Evolutionary conservation across 1,284 basidiomycete species (phyloP).

Genomic region (Tilletia horrida): DNA sequence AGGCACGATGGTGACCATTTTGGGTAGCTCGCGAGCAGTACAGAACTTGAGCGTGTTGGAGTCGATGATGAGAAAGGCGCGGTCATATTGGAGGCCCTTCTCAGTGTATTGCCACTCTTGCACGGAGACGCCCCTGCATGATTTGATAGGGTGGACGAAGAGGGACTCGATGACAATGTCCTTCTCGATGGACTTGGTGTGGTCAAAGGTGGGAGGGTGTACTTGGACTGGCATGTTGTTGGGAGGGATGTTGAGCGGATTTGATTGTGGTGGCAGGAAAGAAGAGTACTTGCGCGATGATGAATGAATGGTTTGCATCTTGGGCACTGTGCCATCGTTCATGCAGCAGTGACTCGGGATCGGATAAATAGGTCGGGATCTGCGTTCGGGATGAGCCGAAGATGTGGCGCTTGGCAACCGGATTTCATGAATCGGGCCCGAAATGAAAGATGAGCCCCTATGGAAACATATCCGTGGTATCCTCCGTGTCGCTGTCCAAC

Average conservation of each 20-base stretch:
- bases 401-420: no score
- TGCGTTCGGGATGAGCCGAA: no score
- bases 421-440: no score
- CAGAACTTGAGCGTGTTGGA: slow-evolving; percentile 37
- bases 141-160: slow-evolving; percentile 48
- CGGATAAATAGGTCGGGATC: no score
- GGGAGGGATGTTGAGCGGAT: slow-evolving; percentile 1
- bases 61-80: slow-evolving; percentile 50
- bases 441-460: no score
- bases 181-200: slow-evolving; percentile 32
- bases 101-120: slow-evolving; percentile 33
- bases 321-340: no score
- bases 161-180: slow-evolving; percentile 22
- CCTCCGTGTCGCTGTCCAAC: no score
- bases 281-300: no score
- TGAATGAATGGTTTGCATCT: no score
- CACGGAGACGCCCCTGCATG: slow-evolving; percentile 43
- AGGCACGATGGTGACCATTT: slow-evolving; percentile 47
- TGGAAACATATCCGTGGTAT: no score
- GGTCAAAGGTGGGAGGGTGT: slow-evolving; percentile 19
- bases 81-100: slow-evolving; percentile 40
- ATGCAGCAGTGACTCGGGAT: no score
- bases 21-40: slow-evolving; percentile 44
- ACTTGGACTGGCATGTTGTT: not conserved
- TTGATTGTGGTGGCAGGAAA: no score